A percentile compares a stretch with the other conserved stretches of the same genome.
Evolutionary conservation across 495 filamentous ascomycete genomes (phyloP).

Genomic region (Penicillium robsamsonii): DNA sequence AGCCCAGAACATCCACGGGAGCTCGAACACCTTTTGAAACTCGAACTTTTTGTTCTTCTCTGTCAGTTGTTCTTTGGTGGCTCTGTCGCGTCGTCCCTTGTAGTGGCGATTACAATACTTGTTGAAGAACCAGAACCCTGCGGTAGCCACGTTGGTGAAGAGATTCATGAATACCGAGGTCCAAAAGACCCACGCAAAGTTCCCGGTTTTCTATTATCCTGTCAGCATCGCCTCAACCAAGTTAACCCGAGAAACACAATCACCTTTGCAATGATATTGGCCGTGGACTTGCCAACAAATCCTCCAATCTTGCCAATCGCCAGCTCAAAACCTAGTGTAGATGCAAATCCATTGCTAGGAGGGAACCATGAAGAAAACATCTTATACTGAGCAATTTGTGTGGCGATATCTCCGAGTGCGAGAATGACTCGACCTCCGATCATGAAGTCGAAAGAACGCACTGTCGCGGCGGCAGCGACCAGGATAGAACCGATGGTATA

Average conservation of each 20-base stretch:
- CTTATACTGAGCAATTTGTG: slow-evolving; percentile 48
- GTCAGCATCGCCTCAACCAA: not conserved
- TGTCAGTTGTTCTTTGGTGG: slow-evolving; percentile 39
- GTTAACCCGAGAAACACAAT: not conserved
- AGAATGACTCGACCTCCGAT: slow-evolving; percentile 41
- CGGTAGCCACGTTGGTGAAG: slow-evolving; percentile 42
- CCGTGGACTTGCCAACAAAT: slow-evolving; percentile 38
- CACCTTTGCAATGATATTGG: slow-evolving; percentile 38
- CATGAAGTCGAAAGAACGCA: slow-evolving; percentile 47
- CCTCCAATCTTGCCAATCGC: slow-evolving; percentile 42
- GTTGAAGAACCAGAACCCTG: slow-evolving; percentile 43
- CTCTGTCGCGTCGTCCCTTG: slow-evolving; percentile 32
- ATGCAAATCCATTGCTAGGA: slow-evolving; percentile 46
- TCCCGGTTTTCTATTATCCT: slow-evolving; percentile 34
- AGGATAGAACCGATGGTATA: slow-evolving; percentile 48
- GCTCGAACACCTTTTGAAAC: slow-evolving; percentile 38
- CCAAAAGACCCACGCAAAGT: slow-evolving; percentile 49
- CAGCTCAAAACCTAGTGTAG: slow-evolving; percentile 42
- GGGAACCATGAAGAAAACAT: slow-evolving; percentile 52
- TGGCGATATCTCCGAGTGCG: slow-evolving; percentile 46
- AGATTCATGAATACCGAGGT: slow-evolving; percentile 49
- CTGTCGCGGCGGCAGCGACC: slow-evolving; percentile 40
- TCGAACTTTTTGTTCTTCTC: slow-evolving; percentile 50
- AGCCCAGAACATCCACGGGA: slow-evolving; percentile 47
- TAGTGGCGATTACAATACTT: slow-evolving; percentile 36